Base-by-base conservation (phyloP, 2,329 filamentous ascomycete genomes). In the Talaromyces sp. region DNA sequence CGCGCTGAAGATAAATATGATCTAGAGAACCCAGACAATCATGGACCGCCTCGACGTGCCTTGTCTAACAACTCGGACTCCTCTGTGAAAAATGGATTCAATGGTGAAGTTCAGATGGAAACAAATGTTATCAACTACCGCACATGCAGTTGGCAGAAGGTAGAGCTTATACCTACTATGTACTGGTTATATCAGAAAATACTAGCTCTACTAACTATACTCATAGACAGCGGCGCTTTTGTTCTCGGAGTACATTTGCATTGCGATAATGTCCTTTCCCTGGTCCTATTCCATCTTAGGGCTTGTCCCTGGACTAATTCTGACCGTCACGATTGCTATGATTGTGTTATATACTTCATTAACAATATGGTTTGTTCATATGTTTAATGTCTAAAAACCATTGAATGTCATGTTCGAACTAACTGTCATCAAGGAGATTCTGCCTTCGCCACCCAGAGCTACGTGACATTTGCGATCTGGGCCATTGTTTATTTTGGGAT, bases 161-260 rank as follows among this genome's bases (percentile, higher is more conserved):
- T 86, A 59, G 46, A 74, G 11, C 30, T n/a, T 2, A n/a, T n/a
- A n/a, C n/a, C n/a, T n/a, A n/a, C n/a, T n/a, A n/a, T n/a, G n/a
- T n/a, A n/a, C n/a, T n/a, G n/a, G n/a, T n/a, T n/a, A n/a, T n/a
- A n/a, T n/a, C n/a, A n/a, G n/a, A n/a, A n/a, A n/a, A n/a, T n/a
- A 5, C 14, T 19, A 57, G 9, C 9, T 27, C 5, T 27, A 27
- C 24, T 27, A 27, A 27, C 24, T 9, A 4, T 27, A 9, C 24
- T 47, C 3, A 24, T 6, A 88, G 87, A 96, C 91, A 46, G 91
- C 92, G 0, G 91, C 88, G 1, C 73, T 96, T 62, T 84, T 96
- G 47, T 96, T 97, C 74, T 94, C 90, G 43, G 92, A 96, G 78
- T 97, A 97, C 72, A 97, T 96, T 54, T 96, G 91, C 69, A 77